Conservation (phyloP, 495 filamentous ascomycete species). For the Penicillium psychrofluorescens region DNA sequence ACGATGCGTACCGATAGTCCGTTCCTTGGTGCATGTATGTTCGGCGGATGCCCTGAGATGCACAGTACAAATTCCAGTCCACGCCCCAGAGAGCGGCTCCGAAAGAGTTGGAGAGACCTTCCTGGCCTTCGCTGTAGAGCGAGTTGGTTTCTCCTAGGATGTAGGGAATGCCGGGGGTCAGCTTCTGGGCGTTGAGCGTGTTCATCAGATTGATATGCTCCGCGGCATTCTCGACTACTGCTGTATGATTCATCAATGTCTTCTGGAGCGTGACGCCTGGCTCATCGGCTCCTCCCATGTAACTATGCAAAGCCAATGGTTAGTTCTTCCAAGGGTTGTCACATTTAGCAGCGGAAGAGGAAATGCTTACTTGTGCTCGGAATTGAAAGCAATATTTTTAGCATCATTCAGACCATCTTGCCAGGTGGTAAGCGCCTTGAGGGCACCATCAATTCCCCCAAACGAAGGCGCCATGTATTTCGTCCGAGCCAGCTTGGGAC, state of each 20-base stretch:
- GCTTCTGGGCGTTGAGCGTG: conserved; percentile 21
- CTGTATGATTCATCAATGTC: conserved; percentile 61
- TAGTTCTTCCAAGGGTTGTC: neutral
- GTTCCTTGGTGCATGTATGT: conserved; percentile 17
- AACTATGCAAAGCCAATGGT: conserved; percentile 28
- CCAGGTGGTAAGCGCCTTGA: conserved; percentile 46
- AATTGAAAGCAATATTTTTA: conserved; percentile 46
- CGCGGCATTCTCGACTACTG: conserved; percentile 41
- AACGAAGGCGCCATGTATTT: conserved; percentile 55
- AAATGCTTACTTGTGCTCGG: conserved; percentile 52
- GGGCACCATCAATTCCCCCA: conserved; percentile 44
- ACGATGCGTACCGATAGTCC: conserved; percentile 13
- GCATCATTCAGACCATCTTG: conserved; percentile 43
- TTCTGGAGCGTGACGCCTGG: conserved; percentile 57
- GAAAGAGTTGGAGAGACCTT: conserved; percentile 60
- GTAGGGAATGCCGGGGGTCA: conserved; percentile 42
- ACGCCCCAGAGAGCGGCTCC: conserved; percentile 64
- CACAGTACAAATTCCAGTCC: conserved; percentile 59
- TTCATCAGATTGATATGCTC: conserved; percentile 40
- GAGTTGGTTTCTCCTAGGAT: conserved; percentile 63
- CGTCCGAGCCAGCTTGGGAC: conserved; percentile 39
- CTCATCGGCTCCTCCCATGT: conserved; percentile 55
- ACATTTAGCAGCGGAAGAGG: neutral
- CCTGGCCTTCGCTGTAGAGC: conserved; percentile 55
- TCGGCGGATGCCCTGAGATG: conserved; percentile 20